Evolutionary conservation across 768 basidiomycete species (phyloP).

Genomic region (Lentinula aciculospora): DNA sequence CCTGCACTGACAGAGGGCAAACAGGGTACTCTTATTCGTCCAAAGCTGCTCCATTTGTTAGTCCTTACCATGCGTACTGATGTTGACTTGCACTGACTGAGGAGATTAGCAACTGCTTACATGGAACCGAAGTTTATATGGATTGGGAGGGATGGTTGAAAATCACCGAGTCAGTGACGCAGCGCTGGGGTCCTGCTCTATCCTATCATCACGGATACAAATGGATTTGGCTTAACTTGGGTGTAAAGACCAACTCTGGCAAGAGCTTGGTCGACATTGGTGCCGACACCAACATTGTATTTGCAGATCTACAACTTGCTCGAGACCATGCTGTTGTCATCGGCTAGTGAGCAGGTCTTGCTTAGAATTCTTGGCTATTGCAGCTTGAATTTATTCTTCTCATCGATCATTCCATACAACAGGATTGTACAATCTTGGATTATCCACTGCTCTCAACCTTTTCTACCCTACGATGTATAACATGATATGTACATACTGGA

Average conservation of each 20-base stretch:
- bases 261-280: conserved; percentile 24
- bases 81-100: conserved; percentile 6
- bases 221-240: conserved; percentile 44
- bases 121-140: conserved; percentile 32
- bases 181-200: conserved; percentile 39
- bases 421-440: too few relatives aligned
- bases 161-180: conserved; percentile 28
- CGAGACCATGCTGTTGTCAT: conserved; percentile 4
- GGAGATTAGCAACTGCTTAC: conserved; percentile 35
- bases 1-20: not conserved
- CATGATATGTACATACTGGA: not conserved
- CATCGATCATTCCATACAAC: too few relatives aligned
- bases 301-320: conserved; percentile 32
- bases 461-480: too few relatives aligned
- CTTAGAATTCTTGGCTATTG: too few relatives aligned
- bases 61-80: conserved; percentile 13
- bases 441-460: too few relatives aligned
- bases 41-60: conserved; percentile 47
- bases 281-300: conserved; percentile 27
- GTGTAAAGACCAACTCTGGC: conserved; percentile 12
- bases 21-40: conserved; percentile 32
- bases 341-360: not conserved
- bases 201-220: conserved; percentile 41
- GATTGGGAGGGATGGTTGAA: conserved; percentile 44
- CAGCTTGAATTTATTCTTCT: too few relatives aligned